Evolutionary conservation across 139 green algal species (phyloP), one percentile per base, ranked within the genome.

Genomic region (Picocystis salinarum): DNA sequence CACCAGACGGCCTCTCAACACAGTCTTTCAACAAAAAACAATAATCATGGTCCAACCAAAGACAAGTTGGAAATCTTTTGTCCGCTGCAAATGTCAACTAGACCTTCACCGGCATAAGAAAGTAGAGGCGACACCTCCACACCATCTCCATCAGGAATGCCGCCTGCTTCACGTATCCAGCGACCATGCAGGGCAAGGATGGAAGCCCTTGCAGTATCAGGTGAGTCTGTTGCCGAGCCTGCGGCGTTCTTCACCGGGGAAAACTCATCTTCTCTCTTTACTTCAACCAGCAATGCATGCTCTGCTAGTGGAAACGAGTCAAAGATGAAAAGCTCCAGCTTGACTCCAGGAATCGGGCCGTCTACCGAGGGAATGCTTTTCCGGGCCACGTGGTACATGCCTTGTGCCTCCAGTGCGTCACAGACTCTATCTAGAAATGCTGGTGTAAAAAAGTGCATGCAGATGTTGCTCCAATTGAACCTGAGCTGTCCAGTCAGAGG

Each of bases 241-340:
- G 59, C 54, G 6, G 73, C 79, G 33, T 85, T 94, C 59, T 92
- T 91, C 17, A 92, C 73, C 2, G 80, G 80, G n/a, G 77, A 75
- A 75, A 92, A 91, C 46, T 91, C 56, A 20, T 72, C 62, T 17
- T 55, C 42, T 0, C 78, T 48, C 1, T 28, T 29, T 48, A 86
- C 77, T 61, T 79, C 73, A 52, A 80, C 31, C 36, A 81, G 45
- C 7, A 51, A 45, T 2, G 51, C 42, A 31, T n/a, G 29, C 15
- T 27, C 27, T 11, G 80, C 78, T 28, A 71, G 45, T 5, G 63
- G 50, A 51, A 95, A 93, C 19, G 73, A 68, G 68, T 95, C 85
- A 55, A 95, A 95, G 44, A 95, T 95, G 61, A 94, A 95, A 22
- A 76, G 58, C 73, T 95, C 85, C 44, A 95, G 62, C 64, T 95